These are phyloP conservation scores for Bromus sterilis DNA, from an alignment of 176 grass and related monocot species.

Conservation along the genomic window DNA sequence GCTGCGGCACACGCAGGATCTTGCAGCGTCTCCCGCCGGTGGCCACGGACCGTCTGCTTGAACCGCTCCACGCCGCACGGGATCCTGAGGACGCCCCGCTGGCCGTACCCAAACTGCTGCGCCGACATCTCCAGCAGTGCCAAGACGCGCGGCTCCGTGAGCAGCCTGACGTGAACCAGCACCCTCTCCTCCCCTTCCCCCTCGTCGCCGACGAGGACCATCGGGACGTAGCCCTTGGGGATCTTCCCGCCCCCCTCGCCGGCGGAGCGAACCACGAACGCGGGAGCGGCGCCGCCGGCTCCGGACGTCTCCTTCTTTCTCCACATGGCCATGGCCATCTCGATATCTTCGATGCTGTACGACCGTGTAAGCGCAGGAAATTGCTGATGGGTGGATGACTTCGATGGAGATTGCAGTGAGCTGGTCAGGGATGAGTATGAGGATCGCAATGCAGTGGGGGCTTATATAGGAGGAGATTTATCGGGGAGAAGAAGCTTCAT, in stretches of 20 bases:
- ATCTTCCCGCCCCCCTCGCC: not conserved
- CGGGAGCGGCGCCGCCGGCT: not conserved
- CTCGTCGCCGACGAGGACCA: constrained; percentile 21
- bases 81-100: constrained; percentile 25
- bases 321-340: not conserved
- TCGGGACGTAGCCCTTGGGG: constrained; percentile 36
- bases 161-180: constrained; percentile 27
- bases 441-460: not conserved
- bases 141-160: constrained; percentile 20
- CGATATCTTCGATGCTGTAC: not conserved
- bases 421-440: not conserved
- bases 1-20: not conserved
- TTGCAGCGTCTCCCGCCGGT: not conserved
- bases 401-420: not conserved
- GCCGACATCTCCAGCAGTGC: constrained; percentile 25
- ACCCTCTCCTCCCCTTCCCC: constrained; percentile 10
- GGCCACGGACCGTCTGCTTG: not conserved
- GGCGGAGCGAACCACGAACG: not conserved
- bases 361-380: not conserved
- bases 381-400: not conserved
- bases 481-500: not conserved
- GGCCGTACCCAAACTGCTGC: constrained; percentile 31
- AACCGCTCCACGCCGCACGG: constrained; percentile 15
- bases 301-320: constrained; percentile 1
- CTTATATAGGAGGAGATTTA: not conserved